These are phyloP conservation scores for Tetrahymena borealis DNA, from an alignment of 73 alveolate genomes.

Conservation along the genomic window DNA sequence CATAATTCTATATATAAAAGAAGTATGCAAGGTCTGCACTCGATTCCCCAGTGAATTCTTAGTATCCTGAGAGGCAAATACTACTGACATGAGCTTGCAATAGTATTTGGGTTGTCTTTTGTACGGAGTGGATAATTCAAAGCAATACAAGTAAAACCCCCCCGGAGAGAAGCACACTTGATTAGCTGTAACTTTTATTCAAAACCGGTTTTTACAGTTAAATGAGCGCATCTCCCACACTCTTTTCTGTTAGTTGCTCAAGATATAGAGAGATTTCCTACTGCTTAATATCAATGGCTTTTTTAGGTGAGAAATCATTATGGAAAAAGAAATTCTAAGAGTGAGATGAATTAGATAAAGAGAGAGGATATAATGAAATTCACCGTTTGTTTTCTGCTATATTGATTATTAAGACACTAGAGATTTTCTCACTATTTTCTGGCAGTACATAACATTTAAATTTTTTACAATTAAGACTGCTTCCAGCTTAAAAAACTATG, in stretches of 20 bases:
- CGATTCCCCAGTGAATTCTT: background rate
- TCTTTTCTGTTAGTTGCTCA: constrained; percentile 2
- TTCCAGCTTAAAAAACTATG: background rate
- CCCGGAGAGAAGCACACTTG: constrained; percentile 1
- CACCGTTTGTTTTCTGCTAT: background rate
- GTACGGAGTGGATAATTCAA: background rate
- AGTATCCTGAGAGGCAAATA: constrained; percentile 1
- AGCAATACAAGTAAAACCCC: background rate
- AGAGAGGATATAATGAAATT: background rate
- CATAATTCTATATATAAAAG: background rate
- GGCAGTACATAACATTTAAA: background rate
- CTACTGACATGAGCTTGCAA: constrained; percentile 1
- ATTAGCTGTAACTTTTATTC: background rate
- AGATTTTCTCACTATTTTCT: background rate
- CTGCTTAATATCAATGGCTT: background rate
- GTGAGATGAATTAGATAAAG: background rate
- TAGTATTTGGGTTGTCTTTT: background rate
- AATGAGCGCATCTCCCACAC: constrained; percentile 5
- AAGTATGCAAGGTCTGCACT: constrained; percentile 3
- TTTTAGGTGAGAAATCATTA: background rate
- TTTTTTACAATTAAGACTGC: background rate
- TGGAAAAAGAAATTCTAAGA: background rate
- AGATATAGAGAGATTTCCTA: background rate
- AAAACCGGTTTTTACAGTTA: background rate
- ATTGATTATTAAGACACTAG: background rate